A percentile compares a stretch with the other conserved stretches of the same genome.
These are phyloP conservation scores for Eruca vesicaria DNA, from an alignment of 441 rosid genomes.

Conservation along the genomic window DNA sequence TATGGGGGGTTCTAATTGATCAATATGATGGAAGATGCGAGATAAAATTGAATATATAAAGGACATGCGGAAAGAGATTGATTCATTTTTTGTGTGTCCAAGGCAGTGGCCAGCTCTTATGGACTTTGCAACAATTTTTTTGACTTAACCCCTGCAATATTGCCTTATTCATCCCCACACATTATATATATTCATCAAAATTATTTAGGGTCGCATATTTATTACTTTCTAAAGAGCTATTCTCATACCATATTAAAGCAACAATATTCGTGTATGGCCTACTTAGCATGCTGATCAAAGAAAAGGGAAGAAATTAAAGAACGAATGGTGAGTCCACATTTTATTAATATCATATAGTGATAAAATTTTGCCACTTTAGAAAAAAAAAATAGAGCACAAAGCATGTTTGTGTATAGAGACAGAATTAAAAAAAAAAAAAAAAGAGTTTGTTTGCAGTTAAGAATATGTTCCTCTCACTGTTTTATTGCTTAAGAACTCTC, in stretches of 20 bases:
- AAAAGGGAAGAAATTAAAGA: constrained; percentile 9
- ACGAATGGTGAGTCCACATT: constrained; percentile 15
- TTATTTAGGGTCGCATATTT: not conserved
- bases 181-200: not conserved
- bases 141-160: not conserved
- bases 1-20: constrained; percentile 6
- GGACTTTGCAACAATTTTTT: not conserved
- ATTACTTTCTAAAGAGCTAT: constrained; percentile 20
- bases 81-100: constrained; percentile 27
- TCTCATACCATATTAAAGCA: constrained; percentile 23
- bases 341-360: not conserved
- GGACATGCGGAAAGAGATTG: constrained; percentile 22
- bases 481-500: not conserved
- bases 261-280: constrained; percentile 33
- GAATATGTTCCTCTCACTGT: not conserved
- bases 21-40: constrained; percentile 2
- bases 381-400: not conserved
- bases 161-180: constrained; percentile 18
- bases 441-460: not conserved
- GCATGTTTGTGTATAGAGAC: not conserved
- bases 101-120: constrained; percentile 37
- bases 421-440: not conserved
- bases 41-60: constrained; percentile 11
- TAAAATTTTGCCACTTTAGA: not conserved
- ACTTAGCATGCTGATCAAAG: constrained; percentile 31